Evolutionary conservation across 352 stramenopile species (phyloP).

Genomic region (Phytophthora pini): DNA sequence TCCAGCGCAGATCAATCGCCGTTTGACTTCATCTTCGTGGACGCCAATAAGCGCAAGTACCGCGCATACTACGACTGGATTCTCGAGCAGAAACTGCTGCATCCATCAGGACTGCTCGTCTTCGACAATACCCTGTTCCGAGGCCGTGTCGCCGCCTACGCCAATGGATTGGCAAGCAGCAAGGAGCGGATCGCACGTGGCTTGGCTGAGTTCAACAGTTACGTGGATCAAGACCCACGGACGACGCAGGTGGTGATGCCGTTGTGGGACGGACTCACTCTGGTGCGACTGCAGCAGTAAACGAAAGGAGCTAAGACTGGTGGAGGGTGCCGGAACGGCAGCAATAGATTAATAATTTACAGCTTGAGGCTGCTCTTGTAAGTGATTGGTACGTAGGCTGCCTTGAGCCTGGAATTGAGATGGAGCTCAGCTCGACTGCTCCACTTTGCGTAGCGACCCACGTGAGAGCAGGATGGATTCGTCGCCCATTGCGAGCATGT

Average conservation of each 20-base stretch:
- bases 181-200: constrained; percentile 70
- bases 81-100: constrained; percentile 71
- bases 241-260: constrained; percentile 88
- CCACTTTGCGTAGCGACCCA: constrained; percentile 12
- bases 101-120: constrained; percentile 78
- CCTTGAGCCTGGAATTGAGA: neutral
- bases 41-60: constrained; percentile 94
- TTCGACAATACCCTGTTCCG: constrained; percentile 96
- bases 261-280: constrained; percentile 92
- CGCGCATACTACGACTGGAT: constrained; percentile 89
- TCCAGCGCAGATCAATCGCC: constrained; percentile 15
- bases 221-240: constrained; percentile 78
- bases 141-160: constrained; percentile 85
- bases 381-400: neutral
- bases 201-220: constrained; percentile 90
- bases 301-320: neutral
- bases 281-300: constrained; percentile 31
- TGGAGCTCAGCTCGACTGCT: constrained; percentile 6
- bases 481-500: constrained; percentile 39
- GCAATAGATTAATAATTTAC: constrained; percentile 29
- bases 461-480: constrained; percentile 32
- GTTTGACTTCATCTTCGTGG: constrained; percentile 96
- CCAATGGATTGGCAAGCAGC: constrained; percentile 37
- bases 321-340: neutral
- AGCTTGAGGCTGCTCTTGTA: constrained; percentile 10